Base-by-base conservation (phyloP, 2,329 filamentous ascomycete genomes). In the Pestalotiopsis sp. region DNA sequence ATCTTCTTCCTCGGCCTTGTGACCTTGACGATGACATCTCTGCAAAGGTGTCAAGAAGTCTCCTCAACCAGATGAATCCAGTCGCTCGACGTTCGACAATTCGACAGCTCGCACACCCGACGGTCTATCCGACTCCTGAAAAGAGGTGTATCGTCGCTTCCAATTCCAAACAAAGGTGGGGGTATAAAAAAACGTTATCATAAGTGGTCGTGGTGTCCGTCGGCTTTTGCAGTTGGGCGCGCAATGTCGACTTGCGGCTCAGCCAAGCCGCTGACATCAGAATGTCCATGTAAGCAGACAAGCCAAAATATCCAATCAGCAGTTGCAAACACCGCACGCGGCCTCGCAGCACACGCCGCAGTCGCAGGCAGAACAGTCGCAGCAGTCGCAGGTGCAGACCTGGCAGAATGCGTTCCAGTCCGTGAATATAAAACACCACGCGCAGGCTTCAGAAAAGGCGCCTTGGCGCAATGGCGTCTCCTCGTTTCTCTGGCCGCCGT, bases 371-470 rank as follows among this genome's bases (percentile, higher is more conserved):
- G 45, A 52, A n/a, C 45, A 52, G 7, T 52, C 45, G 45, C 45
- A 52, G 59, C 59, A 62, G 7, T 62, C 59, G 31, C 59, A 62
- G 4, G 27, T 39, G 59, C 59, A 62, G 27, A 27, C 59, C 11
- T 17, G 14, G 59, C 59, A 62, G 31, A 62, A 39, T 11, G 12
- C 13, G n/a, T 62, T 36, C 59, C 59, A 62, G 59, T 62, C 59
- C 13, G 59, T 62, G 59, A 62, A 62, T 4, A 62, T 62, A 17
- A 62, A 62, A 20, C 59, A 62, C 59, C 59, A 62, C 5, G 59
- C 17, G 59, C 59, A 62, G 17, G 25, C 27, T 14, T 62, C 59
- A 3, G 13, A 13, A 27, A 27, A 62, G n/a, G 59, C 59, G 4
- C 25, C 59, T 11, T 36, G 59, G 13, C 20, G 27, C 25, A n/a